Evolutionary conservation across 352 stramenopile species (phyloP).

Genomic region (Phytophthora constricta): DNA sequence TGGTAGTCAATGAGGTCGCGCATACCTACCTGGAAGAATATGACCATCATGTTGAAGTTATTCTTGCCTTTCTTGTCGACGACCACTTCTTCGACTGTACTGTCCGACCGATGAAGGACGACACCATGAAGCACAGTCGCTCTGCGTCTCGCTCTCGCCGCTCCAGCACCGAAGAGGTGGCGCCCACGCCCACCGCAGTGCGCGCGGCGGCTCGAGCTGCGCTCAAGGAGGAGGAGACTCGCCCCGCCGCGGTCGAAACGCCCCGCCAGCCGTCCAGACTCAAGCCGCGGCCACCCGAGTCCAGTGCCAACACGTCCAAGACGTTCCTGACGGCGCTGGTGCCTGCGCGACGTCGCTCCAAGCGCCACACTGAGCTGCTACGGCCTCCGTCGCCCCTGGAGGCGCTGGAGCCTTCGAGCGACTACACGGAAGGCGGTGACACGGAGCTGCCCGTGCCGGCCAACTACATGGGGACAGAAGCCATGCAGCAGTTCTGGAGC

Average conservation of each 20-base stretch:
- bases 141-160: constrained; percentile 13
- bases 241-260: constrained; percentile 16
- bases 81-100: too few relatives aligned
- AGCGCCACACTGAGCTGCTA: constrained; percentile 26
- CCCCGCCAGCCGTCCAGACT: constrained; percentile 16
- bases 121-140: constrained; percentile 15
- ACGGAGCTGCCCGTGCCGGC: constrained; percentile 24
- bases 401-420: constrained; percentile 34
- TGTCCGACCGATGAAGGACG: too few relatives aligned
- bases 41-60: too few relatives aligned
- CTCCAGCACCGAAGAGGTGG: constrained; percentile 20
- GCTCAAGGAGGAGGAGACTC: constrained; percentile 40
- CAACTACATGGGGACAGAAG: constrained; percentile 71
- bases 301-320: constrained; percentile 15
- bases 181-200: constrained; percentile 19
- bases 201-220: constrained; percentile 29
- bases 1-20: too few relatives aligned
- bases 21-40: too few relatives aligned
- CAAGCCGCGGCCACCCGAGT: constrained; percentile 17
- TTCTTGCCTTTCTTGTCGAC: too few relatives aligned
- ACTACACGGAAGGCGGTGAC: constrained; percentile 16
- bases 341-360: constrained; percentile 18
- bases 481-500: constrained; percentile 69
- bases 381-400: constrained; percentile 73
- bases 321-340: constrained; percentile 63